Conservation (phyloP, 345 rosid species). For the Salix suchowensis region DNA sequence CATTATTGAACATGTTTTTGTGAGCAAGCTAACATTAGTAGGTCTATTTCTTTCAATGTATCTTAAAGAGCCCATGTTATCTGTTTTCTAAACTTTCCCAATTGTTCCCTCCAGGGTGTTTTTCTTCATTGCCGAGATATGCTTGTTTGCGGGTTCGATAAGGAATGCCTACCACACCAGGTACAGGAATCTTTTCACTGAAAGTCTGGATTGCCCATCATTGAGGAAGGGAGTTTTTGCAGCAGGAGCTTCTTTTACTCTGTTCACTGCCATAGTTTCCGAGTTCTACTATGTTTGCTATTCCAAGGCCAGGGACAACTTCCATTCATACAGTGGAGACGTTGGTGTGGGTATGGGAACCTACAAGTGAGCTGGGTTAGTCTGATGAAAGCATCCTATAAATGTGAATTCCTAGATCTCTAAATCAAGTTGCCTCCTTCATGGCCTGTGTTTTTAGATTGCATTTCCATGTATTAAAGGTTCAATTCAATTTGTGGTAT, state of each 20-base stretch:
- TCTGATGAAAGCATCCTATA: background rate
- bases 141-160: slow-evolving; percentile 85
- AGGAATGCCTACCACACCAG: slow-evolving; percentile 93
- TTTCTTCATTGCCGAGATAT: slow-evolving; percentile 78
- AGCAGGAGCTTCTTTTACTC: slow-evolving; percentile 83
- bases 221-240: slow-evolving; percentile 90
- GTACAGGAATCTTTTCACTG: slow-evolving; percentile 64
- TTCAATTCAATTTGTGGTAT: background rate
- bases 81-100: background rate
- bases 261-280: slow-evolving; percentile 68
- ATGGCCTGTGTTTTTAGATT: background rate
- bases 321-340: slow-evolving; percentile 49
- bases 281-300: slow-evolving; percentile 71
- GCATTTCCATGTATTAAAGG: background rate
- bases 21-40: background rate
- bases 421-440: background rate
- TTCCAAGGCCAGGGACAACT: slow-evolving; percentile 63
- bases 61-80: background rate
- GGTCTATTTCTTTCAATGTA: background rate
- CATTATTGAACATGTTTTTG: background rate
- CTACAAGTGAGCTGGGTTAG: slow-evolving; percentile 36
- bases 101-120: slow-evolving; percentile 15
- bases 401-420: background rate
- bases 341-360: slow-evolving; percentile 54
- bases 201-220: slow-evolving; percentile 67